Percentiles rank a stretch among this genome's conserved stretches.
phyloP scores from a whole-genome alignment of 2,329 filamentous ascomycete genomes.

The Aureobasidium sp. region DNA sequence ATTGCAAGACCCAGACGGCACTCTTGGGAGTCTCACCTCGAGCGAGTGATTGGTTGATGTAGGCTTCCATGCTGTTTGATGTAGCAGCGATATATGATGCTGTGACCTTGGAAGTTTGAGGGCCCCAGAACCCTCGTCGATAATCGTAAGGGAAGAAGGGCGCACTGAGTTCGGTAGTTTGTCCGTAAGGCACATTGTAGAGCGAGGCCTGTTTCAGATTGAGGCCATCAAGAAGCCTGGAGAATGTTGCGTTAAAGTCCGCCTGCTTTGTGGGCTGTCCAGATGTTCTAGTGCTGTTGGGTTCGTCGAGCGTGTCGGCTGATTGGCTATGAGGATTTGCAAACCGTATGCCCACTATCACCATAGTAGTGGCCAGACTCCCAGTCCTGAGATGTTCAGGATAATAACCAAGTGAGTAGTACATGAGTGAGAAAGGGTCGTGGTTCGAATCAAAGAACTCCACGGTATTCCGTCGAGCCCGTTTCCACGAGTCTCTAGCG shows the following conservation, averaged over 20 bases:
- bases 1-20: slow-evolving; percentile 15
- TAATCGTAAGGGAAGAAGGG: slow-evolving; percentile 13
- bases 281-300: background rate
- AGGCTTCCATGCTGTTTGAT: slow-evolving; percentile 4
- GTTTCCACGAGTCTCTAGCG: slow-evolving; percentile 5
- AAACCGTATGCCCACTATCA: slow-evolving; percentile 12
- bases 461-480: slow-evolving; percentile 11
- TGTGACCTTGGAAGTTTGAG: slow-evolving; percentile 10
- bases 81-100: slow-evolving; percentile 2
- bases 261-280: background rate
- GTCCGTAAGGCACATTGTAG: background rate
- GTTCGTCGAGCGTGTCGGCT: no score
- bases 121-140: slow-evolving; percentile 13
- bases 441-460: slow-evolving; percentile 13
- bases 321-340: background rate
- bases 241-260: slow-evolving; percentile 12
- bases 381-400: slow-evolving; percentile 6
- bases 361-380: background rate
- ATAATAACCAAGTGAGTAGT: slow-evolving; percentile 13
- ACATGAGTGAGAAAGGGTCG: slow-evolving; percentile 14
- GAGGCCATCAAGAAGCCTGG: slow-evolving; percentile 6
- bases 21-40: slow-evolving; percentile 5
- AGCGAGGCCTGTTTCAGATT: background rate
- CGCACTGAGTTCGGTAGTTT: slow-evolving; percentile 3
- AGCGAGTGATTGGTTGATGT: slow-evolving; percentile 4